Evolutionary conservation across 768 basidiomycete species (phyloP).

Genomic region (Pluteus cervinus): DNA sequence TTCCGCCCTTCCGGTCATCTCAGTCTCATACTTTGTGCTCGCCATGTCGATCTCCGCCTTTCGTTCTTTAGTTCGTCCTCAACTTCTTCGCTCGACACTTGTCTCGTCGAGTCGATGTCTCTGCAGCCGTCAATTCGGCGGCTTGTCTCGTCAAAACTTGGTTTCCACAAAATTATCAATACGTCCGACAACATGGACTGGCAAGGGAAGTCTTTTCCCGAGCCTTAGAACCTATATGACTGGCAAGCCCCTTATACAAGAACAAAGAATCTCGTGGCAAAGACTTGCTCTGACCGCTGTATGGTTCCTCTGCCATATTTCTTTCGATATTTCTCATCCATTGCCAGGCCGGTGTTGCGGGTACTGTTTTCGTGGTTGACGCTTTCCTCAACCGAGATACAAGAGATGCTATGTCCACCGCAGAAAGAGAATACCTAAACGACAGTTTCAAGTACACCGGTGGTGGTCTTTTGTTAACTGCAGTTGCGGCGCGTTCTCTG

Average conservation of each 20-base stretch:
- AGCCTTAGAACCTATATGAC: slow-evolving; percentile 39
- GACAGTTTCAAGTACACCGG: slow-evolving; percentile 82
- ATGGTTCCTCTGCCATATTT: slow-evolving; percentile 48
- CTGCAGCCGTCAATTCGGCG: no score
- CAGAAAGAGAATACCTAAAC: slow-evolving; percentile 67
- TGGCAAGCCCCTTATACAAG: slow-evolving; percentile 22
- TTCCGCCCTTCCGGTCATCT: slow-evolving; percentile 12
- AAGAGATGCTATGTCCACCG: slow-evolving; percentile 52
- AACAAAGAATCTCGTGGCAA: slow-evolving; percentile 19
- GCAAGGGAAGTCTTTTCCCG: slow-evolving; percentile 16
- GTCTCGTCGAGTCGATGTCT: no score
- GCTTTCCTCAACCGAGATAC: slow-evolving; percentile 75
- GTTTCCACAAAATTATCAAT: no score
- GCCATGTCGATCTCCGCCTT: no score
- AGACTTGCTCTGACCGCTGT: slow-evolving; percentile 36
- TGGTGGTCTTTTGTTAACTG: slow-evolving; percentile 70
- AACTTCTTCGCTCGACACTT: no score
- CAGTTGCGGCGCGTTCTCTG: slow-evolving; percentile 71
- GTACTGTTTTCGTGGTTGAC: slow-evolving; percentile 58
- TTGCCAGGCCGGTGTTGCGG: slow-evolving; percentile 76
- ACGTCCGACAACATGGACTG: no score
- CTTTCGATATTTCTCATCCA: slow-evolving; percentile 2
- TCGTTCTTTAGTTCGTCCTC: no score
- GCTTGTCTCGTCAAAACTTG: no score
- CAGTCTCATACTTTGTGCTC: no score